Conservation (phyloP, 2,329 filamentous ascomycete species). For the Microthyrium microscopicum region DNA sequence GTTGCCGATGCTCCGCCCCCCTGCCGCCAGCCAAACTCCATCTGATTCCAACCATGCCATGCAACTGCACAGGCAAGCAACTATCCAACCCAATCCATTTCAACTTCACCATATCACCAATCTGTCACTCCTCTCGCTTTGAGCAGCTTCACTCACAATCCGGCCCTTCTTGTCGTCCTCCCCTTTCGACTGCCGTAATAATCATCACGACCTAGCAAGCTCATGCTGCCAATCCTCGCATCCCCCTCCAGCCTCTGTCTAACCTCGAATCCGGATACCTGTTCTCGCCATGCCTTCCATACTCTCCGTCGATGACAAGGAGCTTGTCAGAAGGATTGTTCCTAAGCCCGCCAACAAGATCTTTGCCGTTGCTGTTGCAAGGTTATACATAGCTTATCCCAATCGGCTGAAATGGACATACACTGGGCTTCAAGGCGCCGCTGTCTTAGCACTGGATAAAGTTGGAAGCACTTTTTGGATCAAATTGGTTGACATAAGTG, state of each 20-base stretch:
- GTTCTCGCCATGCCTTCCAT: conserved; percentile 41
- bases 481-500: conserved; percentile 92
- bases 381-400: conserved; percentile 84
- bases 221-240: too few species aligned
- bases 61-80: too few species aligned
- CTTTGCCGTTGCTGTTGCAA: conserved; percentile 81
- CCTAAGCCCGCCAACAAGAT: conserved; percentile 96
- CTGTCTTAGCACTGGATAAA: conserved; percentile 80
- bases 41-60: conserved; percentile 44
- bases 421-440: conserved; percentile 81
- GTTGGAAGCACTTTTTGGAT: conserved; percentile 95
- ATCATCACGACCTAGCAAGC: too few species aligned
- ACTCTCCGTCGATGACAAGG: conserved; percentile 84
- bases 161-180: too few species aligned
- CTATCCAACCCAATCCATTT: too few species aligned
- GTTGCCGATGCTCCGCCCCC: too few species aligned
- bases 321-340: conserved; percentile 85
- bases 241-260: too few species aligned
- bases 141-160: too few species aligned
- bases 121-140: too few species aligned
- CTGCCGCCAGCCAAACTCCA: conserved; percentile 50
- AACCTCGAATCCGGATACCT: too few species aligned
- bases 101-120: too few species aligned
- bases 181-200: too few species aligned
- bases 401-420: conserved; percentile 79